A percentile compares a stretch with the other conserved stretches of the same genome.
phyloP scores from a whole-genome alignment of 2,329 filamentous ascomycete species.

The Neonectria neomacrospora region DNA sequence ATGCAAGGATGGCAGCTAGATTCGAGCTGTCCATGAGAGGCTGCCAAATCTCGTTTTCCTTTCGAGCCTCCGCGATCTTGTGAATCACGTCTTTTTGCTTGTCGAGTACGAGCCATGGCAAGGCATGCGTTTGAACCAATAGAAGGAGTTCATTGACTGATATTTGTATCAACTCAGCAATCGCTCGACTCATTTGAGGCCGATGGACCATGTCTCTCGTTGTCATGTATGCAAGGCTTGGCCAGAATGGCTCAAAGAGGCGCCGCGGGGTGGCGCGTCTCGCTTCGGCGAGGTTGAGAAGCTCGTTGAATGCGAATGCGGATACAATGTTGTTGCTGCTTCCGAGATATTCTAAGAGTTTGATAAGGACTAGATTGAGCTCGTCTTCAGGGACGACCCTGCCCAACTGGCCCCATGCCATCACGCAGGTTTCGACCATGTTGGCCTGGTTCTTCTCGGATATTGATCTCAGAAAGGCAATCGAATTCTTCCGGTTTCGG shows the following conservation, averaged over 20 bases:
- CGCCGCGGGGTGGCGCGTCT: slow-evolving; percentile 71
- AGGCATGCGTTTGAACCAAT: slow-evolving; percentile 80
- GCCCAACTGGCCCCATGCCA: slow-evolving; percentile 88
- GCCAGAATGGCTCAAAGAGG: slow-evolving; percentile 90
- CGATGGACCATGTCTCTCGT: slow-evolving; percentile 83
- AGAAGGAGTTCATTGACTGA: slow-evolving; percentile 79
- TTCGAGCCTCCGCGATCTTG: slow-evolving; percentile 81
- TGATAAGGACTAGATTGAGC: slow-evolving; percentile 84
- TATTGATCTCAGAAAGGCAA: slow-evolving; percentile 77
- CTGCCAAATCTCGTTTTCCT: slow-evolving; percentile 71
- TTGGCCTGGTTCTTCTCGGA: slow-evolving; percentile 75
- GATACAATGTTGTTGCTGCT: slow-evolving; percentile 83
- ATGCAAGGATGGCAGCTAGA: slow-evolving; percentile 66
- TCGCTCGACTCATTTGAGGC: slow-evolving; percentile 82
- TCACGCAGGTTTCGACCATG: slow-evolving; percentile 84
- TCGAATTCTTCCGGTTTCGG: slow-evolving; percentile 70
- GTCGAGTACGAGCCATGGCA: slow-evolving; percentile 87
- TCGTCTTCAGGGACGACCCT: slow-evolving; percentile 82
- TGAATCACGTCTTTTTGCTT: slow-evolving; percentile 82
- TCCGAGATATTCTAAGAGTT: slow-evolving; percentile 87
- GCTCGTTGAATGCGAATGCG: slow-evolving; percentile 84
- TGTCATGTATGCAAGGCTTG: slow-evolving; percentile 81
- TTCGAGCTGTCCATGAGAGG: slow-evolving; percentile 67
- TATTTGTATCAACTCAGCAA: slow-evolving; percentile 84
- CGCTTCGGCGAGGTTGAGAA: slow-evolving; percentile 76